phyloP scores from a whole-genome alignment of 257 asterid genomes.

The Lavandula angustifolia region DNA sequence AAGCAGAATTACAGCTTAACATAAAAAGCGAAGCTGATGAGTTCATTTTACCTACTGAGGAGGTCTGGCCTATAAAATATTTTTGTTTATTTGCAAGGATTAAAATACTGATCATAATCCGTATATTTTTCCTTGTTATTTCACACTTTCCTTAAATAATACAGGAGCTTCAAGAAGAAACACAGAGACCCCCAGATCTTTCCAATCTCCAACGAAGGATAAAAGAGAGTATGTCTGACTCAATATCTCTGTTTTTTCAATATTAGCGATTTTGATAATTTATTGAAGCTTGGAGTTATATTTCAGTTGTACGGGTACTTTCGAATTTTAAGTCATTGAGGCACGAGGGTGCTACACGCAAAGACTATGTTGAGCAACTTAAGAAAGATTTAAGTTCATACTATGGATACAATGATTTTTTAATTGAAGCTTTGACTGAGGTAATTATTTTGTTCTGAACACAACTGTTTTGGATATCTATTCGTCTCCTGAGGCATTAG shows the following conservation, averaged over 20 bases:
- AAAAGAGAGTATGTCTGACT: slow-evolving; percentile 68
- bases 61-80: slow-evolving; percentile 48
- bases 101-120: neutral
- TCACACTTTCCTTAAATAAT: slow-evolving; percentile 15
- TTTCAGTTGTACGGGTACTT: slow-evolving; percentile 84
- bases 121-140: slow-evolving; percentile 4
- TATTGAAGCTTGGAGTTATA: slow-evolving; percentile 25
- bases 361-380: slow-evolving; percentile 77
- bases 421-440: slow-evolving; percentile 79
- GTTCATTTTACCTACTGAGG: slow-evolving; percentile 71
- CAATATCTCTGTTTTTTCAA: neutral
- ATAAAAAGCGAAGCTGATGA: slow-evolving; percentile 74
- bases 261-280: slow-evolving; percentile 14
- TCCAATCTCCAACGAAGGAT: slow-evolving; percentile 74
- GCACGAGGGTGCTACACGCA: slow-evolving; percentile 71
- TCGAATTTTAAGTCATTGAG: slow-evolving; percentile 74
- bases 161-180: slow-evolving; percentile 88
- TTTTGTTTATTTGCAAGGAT: slow-evolving; percentile 15
- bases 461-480: neutral
- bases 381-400: slow-evolving; percentile 65
- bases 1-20: slow-evolving; percentile 59
- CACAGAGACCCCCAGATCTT: slow-evolving; percentile 82
- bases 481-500: slow-evolving; percentile 13
- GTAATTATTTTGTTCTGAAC: slow-evolving; percentile 38
- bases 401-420: slow-evolving; percentile 89